These are phyloP conservation scores for Globisporangium echinulatum DNA, from an alignment of 352 stramenopile species.

Conservation along the genomic window DNA sequence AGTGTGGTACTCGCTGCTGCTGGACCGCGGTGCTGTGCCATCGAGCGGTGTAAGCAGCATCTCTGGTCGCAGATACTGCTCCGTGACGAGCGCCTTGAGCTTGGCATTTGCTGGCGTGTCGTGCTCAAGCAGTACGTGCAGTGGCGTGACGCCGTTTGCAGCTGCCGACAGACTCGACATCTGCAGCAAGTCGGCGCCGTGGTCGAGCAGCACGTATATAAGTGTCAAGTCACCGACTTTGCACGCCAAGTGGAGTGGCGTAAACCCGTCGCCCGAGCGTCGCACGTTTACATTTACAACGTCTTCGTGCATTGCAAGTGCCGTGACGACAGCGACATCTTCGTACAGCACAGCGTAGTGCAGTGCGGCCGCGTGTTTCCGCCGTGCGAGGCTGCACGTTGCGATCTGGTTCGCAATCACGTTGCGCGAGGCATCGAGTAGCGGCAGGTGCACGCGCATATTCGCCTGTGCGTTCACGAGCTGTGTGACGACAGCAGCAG, in stretches of 20 bases:
- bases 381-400: slow-evolving; percentile 16
- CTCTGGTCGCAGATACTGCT: slow-evolving; percentile 31
- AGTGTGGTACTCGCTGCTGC: not conserved
- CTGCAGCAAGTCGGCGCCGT: slow-evolving; percentile 44
- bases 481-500: slow-evolving; percentile 26
- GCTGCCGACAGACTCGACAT: slow-evolving; percentile 34
- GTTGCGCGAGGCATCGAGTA: slow-evolving; percentile 21
- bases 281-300: slow-evolving; percentile 53
- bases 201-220: slow-evolving; percentile 36
- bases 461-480: slow-evolving; percentile 49
- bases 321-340: slow-evolving; percentile 27
- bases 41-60: slow-evolving; percentile 23
- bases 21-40: not conserved
- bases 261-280: slow-evolving; percentile 54
- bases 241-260: slow-evolving; percentile 58
- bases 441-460: slow-evolving; percentile 50
- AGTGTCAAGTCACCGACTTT: slow-evolving; percentile 47
- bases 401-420: slow-evolving; percentile 14
- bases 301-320: slow-evolving; percentile 23
- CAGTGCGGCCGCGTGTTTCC: slow-evolving; percentile 47
- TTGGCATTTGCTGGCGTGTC: slow-evolving; percentile 39
- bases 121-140: slow-evolving; percentile 46
- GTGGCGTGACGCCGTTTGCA: slow-evolving; percentile 32
- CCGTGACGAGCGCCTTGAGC: slow-evolving; percentile 32
- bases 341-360: slow-evolving; percentile 69